Evolutionary conservation across 805 yeast genomes (phyloP), one percentile per base, ranked within the genome.

Genomic region (Candida vartiovaarae): DNA sequence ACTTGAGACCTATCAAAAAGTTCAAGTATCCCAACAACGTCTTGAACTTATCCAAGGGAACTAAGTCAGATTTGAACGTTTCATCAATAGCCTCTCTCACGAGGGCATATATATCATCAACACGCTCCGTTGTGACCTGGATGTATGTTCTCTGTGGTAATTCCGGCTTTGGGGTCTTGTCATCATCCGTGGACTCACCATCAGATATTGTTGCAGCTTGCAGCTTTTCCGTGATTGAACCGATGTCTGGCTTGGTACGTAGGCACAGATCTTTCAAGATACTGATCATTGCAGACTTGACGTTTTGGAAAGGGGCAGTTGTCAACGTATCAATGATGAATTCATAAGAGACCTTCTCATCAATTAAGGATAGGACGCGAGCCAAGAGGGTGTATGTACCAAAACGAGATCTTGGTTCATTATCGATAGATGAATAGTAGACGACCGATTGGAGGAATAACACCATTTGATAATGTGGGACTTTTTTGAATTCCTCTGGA

Each of bases 261-360:
- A 72, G 53, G 50, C 80, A 60, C 49, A 88, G 67, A 52, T 82
- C 87, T 59, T 83, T 87, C 55, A 88, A 71, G 25, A 87, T 78
- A 4, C 82, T 77, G 15, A 87, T 72, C 32, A 79, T 63, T 3
- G 78, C 78, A 25, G 82, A 70, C 52, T 79, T 78, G 24, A 77
- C 75, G 34, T 74, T 73, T 34, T 72, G 78, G 55, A 72, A 77
- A 2, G 93, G 90, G 55, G 91, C 84, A 41, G 74, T 68, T 28
- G 68, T 65, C 40, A 91, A 66, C 1, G 88, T 71, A 55, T 86
- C 88, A 25, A 70, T 56, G 11, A 87, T 65, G 56, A 84, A 85
- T 3, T 67, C 65, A 61, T 78, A 86, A 0, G 84, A 63, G 9
- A 70, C 62, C 1, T 67, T 66, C 46, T 84, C 86, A 0, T 80